A percentile compares a stretch with the other conserved stretches of the same genome.
Evolutionary conservation across 192 early-diverging fungal genomes (phyloP).

Genomic region (Helicostylum pulchrum): DNA sequence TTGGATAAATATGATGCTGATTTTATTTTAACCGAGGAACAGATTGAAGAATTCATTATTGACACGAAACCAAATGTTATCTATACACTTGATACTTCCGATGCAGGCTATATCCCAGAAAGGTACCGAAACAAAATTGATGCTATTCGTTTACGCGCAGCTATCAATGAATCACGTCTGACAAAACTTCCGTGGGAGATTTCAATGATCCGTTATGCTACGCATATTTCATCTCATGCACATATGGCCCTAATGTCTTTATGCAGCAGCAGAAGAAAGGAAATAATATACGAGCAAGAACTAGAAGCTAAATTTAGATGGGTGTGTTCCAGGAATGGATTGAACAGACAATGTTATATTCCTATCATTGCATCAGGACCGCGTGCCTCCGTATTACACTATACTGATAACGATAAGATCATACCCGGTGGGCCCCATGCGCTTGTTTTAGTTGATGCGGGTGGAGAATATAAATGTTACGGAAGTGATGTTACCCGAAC

Average conservation of each 20-base stretch:
- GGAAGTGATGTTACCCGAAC: slow-evolving; percentile 90
- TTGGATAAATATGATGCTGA: slow-evolving; percentile 65
- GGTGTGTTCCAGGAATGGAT: slow-evolving; percentile 63
- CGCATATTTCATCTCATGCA: slow-evolving; percentile 69
- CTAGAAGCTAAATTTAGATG: slow-evolving; percentile 79
- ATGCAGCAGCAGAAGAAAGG: slow-evolving; percentile 34
- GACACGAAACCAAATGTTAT: slow-evolving; percentile 47
- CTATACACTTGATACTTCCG: slow-evolving; percentile 49
- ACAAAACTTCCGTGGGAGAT: slow-evolving; percentile 79
- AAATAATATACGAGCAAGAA: slow-evolving; percentile 67
- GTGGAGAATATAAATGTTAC: slow-evolving; percentile 75
- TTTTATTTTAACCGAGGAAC: slow-evolving; percentile 56
- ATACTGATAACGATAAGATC: slow-evolving; percentile 69
- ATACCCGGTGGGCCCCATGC: slow-evolving; percentile 38
- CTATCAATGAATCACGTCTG: slow-evolving; percentile 74
- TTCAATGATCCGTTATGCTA: slow-evolving; percentile 68
- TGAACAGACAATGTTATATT: slow-evolving; percentile 74
- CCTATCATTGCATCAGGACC: slow-evolving; percentile 80
- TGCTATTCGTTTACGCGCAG: slow-evolving; percentile 35
- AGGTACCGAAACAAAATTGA: slow-evolving; percentile 12
- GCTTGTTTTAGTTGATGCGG: slow-evolving; percentile 84
- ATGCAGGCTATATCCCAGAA: slow-evolving; percentile 34
- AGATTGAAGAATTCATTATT: slow-evolving; percentile 49
- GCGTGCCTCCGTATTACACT: slow-evolving; percentile 80
- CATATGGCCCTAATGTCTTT: slow-evolving; percentile 77